These are phyloP conservation scores for Colletotrichum sp. DNA, from an alignment of 2,329 filamentous ascomycete genomes.

Conservation along the genomic window DNA sequence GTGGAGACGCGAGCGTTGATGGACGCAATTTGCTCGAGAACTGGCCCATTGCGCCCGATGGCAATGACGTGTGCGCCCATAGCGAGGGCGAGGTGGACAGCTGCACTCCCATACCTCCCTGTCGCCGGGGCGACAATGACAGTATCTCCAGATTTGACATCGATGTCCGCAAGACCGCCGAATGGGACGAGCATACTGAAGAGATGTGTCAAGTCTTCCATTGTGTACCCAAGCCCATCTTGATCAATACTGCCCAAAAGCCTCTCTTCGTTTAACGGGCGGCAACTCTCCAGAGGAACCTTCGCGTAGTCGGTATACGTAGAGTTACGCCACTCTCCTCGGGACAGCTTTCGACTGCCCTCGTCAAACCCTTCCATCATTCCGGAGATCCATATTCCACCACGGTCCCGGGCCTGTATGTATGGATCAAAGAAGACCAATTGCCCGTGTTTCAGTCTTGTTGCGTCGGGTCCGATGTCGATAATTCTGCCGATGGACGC, in stretches of 20 bases:
- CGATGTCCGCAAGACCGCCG: constrained; percentile 47
- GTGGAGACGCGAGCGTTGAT: constrained; percentile 33
- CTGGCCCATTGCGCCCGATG: constrained; percentile 46
- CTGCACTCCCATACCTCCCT: constrained; percentile 52
- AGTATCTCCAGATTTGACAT: constrained; percentile 50
- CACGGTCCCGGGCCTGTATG: constrained; percentile 33
- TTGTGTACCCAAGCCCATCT: constrained; percentile 40
- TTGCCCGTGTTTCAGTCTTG: constrained; percentile 32
- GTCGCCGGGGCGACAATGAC: constrained; percentile 58
- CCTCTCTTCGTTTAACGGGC: constrained; percentile 34
- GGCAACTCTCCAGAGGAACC: constrained; percentile 38
- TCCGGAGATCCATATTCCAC: constrained; percentile 30
- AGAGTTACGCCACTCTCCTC: constrained; percentile 34
- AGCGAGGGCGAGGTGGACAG: constrained; percentile 51
- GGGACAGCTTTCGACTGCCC: constrained; percentile 27
- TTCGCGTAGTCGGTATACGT: constrained; percentile 31
- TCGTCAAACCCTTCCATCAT: constrained; percentile 29
- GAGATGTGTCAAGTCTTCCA: constrained; percentile 44
- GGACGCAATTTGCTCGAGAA: constrained; percentile 34
- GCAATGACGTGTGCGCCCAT: constrained; percentile 60
- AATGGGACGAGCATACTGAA: constrained; percentile 43
- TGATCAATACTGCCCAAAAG: neutral
- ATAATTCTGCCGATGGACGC: constrained; percentile 39
- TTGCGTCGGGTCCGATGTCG: constrained; percentile 36
- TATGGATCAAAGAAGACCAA: constrained; percentile 37